These are phyloP conservation scores for Penicillium lividum DNA, from an alignment of 495 filamentous ascomycete genomes.

Conservation along the genomic window DNA sequence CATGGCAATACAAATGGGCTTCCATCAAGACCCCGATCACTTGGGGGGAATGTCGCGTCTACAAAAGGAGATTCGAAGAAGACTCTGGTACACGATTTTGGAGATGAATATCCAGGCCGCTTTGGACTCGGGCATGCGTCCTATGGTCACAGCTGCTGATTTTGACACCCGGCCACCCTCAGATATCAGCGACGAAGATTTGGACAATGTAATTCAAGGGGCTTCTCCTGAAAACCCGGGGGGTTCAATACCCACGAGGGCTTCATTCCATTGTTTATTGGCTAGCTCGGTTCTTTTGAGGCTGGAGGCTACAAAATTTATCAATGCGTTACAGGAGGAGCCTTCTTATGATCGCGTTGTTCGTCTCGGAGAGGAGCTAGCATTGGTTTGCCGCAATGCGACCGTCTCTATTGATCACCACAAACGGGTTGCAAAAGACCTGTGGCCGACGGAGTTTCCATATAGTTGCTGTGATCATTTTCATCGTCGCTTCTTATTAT, in stretches of 20 bases:
- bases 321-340: conserved; percentile 50
- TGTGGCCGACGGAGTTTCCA: too few relatives aligned
- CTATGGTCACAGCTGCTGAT: conserved; percentile 48
- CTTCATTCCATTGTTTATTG: conserved; percentile 51
- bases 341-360: conserved; percentile 49
- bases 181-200: too few relatives aligned
- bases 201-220: too few relatives aligned
- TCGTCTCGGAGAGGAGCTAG: conserved; percentile 37
- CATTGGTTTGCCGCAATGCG: conserved; percentile 32
- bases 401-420: neutral
- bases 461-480: too few relatives aligned
- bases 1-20: conserved; percentile 54
- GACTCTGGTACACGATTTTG: conserved; percentile 60
- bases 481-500: conserved; percentile 35
- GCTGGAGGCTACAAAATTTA: conserved; percentile 35
- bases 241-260: neutral
- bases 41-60: conserved; percentile 39
- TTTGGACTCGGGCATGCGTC: conserved; percentile 53
- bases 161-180: conserved; percentile 34
- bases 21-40: conserved; percentile 56
- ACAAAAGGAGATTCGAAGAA: conserved; percentile 49
- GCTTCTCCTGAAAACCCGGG: neutral
- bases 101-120: conserved; percentile 55
- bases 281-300: conserved; percentile 44
- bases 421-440: too few relatives aligned